Evolutionary conservation across 176 grass and related monocot species (phyloP).

Genomic region (Guadua angustifolia): DNA sequence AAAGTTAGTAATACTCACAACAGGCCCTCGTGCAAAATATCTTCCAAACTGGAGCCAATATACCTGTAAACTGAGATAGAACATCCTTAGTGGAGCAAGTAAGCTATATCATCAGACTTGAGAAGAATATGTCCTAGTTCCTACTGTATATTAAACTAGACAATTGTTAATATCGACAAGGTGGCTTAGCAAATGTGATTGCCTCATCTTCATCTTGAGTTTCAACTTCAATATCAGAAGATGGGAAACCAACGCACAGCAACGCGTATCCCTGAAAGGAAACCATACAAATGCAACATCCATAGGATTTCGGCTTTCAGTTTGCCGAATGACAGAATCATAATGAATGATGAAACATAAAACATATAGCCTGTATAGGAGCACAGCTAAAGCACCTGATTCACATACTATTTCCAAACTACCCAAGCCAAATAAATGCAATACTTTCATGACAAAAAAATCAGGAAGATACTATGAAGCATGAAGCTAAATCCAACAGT

Average conservation of each 20-base stretch:
- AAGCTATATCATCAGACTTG: neutral
- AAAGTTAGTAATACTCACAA: constrained; percentile 61
- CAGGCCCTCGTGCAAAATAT: constrained; percentile 93
- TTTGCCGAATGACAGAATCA: neutral
- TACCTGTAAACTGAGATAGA: constrained; percentile 54
- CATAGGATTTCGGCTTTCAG: neutral
- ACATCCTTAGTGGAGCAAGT: constrained; percentile 1
- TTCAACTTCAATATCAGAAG: constrained; percentile 89
- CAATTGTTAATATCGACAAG: neutral
- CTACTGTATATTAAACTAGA: neutral
- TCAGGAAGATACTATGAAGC: neutral
- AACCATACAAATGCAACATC: constrained; percentile 4
- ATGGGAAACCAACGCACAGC: constrained; percentile 91
- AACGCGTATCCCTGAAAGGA: constrained; percentile 87
- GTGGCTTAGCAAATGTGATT: constrained; percentile 17
- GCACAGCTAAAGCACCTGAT: neutral
- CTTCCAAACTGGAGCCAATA: constrained; percentile 97
- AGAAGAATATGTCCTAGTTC: constrained; percentile 23
- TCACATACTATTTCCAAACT: neutral
- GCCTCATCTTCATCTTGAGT: constrained; percentile 99
- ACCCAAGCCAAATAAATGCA: neutral
- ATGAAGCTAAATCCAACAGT: neutral
- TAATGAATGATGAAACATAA: neutral
- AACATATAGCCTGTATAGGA: neutral
- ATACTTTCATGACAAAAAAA: neutral